These are phyloP conservation scores for Trichoderma sp. DNA, from an alignment of 2,329 filamentous ascomycete genomes.

Conservation along the genomic window DNA sequence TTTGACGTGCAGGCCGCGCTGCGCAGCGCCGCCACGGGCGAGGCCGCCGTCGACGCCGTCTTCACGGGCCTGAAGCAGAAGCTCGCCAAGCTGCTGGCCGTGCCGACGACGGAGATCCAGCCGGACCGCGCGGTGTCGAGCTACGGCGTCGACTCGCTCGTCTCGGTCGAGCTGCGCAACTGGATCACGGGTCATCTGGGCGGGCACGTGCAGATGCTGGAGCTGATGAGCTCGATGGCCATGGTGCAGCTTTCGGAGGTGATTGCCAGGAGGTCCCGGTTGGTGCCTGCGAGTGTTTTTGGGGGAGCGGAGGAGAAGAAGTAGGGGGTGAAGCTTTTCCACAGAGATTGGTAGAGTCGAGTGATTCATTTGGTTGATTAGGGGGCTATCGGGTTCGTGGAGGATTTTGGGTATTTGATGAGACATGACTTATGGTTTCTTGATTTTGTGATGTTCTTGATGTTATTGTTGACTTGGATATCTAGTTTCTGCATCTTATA, in stretches of 20 bases:
- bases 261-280: slow-evolving; percentile 25
- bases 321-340: not conserved
- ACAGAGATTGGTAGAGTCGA: not conserved
- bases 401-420: not conserved
- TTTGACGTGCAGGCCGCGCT: slow-evolving; percentile 24
- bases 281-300: slow-evolving; percentile 23
- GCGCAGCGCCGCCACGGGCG: not conserved
- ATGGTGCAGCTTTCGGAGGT: slow-evolving; percentile 26
- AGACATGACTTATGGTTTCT: not conserved
- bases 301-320: slow-evolving; percentile 5
- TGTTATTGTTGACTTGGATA: not conserved
- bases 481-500: not conserved
- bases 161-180: slow-evolving; percentile 27
- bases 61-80: slow-evolving; percentile 26
- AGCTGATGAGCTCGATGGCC: slow-evolving; percentile 27
- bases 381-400: not conserved
- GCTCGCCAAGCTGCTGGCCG: slow-evolving; percentile 21
- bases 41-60: slow-evolving; percentile 16
- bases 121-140: slow-evolving; percentile 26
- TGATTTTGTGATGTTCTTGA: not conserved
- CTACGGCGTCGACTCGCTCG: slow-evolving; percentile 28
- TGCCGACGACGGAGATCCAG: slow-evolving; percentile 24
- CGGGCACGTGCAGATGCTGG: slow-evolving; percentile 24
- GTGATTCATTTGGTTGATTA: not conserved
- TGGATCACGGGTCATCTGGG: slow-evolving; percentile 26